These are phyloP conservation scores for Aspergillus quadrilineatus DNA, from an alignment of 2,329 filamentous ascomycete genomes.

Conservation along the genomic window DNA sequence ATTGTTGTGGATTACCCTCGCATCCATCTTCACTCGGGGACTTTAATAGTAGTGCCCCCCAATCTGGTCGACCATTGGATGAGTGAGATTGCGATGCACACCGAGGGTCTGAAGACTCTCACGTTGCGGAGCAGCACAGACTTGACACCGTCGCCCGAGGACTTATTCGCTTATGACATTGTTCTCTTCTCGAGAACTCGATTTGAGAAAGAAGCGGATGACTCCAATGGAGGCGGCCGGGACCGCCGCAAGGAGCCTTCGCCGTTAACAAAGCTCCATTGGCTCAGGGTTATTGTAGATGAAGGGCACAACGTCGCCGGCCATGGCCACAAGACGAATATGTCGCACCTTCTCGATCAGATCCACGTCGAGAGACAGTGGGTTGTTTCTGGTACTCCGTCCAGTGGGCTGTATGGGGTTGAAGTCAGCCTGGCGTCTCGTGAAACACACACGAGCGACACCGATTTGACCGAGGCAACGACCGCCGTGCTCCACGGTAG, in stretches of 20 bases:
- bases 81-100: conserved; percentile 76
- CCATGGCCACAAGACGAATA: conserved; percentile 58
- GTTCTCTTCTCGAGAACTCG: conserved; percentile 72
- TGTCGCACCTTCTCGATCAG: conserved; percentile 54
- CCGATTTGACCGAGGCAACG: conserved; percentile 33
- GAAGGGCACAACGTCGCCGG: conserved; percentile 86
- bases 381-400: conserved; percentile 89
- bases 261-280: conserved; percentile 70
- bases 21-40: conserved; percentile 66
- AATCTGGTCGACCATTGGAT: conserved; percentile 86
- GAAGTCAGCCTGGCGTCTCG: conserved; percentile 57
- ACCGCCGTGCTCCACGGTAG: conserved; percentile 33
- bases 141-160: conserved; percentile 56
- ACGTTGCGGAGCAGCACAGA: conserved; percentile 56
- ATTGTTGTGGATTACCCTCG: conserved; percentile 43
- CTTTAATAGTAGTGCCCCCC: conserved; percentile 75
- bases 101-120: conserved; percentile 64
- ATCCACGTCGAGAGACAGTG: conserved; percentile 69
- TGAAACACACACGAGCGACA: conserved; percentile 38
- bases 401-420: conserved; percentile 75
- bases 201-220: conserved; percentile 67
- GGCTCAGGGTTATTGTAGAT: conserved; percentile 86
- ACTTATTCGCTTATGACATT: conserved; percentile 69
- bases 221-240: conserved; percentile 48
- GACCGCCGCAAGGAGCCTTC: conserved; percentile 51